phyloP scores from a whole-genome alignment of 1,284 basidiomycete genomes.

The Ustilago trichophora region DNA sequence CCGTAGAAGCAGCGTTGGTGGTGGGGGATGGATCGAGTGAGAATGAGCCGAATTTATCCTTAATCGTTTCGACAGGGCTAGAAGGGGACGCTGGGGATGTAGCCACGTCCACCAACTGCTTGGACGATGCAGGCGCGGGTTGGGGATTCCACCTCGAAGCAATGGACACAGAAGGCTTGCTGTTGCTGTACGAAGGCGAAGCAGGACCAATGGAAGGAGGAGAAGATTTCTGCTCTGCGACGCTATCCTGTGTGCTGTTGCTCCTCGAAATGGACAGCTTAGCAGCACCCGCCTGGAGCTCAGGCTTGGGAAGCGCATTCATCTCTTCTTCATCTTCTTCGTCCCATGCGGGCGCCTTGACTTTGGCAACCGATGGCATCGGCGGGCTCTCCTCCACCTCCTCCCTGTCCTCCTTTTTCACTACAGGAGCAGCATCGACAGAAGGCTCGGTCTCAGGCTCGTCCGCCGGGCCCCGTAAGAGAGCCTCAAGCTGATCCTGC shows the following conservation, averaged over 20 bases:
- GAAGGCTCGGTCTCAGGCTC: background rate
- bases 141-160: constrained; percentile 1
- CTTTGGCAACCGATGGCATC: background rate
- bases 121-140: background rate
- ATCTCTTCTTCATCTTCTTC: constrained; percentile 53
- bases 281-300: constrained; percentile 4
- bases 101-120: constrained; percentile 13
- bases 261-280: background rate
- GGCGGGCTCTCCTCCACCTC: background rate
- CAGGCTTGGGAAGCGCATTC: constrained; percentile 30
- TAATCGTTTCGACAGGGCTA: background rate
- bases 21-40: background rate
- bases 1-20: no score
- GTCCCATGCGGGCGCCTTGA: constrained; percentile 53
- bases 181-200: background rate
- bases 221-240: background rate
- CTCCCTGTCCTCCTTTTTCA: background rate
- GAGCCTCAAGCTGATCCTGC: constrained; percentile 38
- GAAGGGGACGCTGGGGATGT: constrained; percentile 1
- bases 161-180: background rate
- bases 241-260: background rate
- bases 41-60: constrained; percentile 1
- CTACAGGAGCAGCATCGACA: no score
- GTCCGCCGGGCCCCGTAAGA: constrained; percentile 24
- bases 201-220: background rate